These are phyloP conservation scores for Pezizomycotina sp. DNA, from an alignment of 2,329 filamentous ascomycete species.

Conservation along the genomic window DNA sequence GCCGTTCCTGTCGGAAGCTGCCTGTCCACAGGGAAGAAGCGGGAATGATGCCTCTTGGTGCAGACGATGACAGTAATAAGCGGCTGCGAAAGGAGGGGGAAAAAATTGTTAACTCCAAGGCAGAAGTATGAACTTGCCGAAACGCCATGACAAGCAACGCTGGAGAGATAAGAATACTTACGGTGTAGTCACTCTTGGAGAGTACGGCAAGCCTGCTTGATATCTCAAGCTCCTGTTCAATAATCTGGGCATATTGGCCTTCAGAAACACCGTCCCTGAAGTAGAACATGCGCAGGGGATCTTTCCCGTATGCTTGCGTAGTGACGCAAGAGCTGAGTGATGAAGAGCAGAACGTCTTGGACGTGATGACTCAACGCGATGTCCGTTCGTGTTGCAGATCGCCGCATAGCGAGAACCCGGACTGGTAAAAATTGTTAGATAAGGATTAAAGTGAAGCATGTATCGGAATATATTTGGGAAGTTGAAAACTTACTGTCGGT, in stretches of 20 bases:
- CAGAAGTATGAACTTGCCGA: conserved; percentile 15
- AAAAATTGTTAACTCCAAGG: neutral
- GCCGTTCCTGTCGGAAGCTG: conserved; percentile 52
- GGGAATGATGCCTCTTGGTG: conserved; percentile 85
- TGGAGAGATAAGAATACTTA: too few relatives aligned
- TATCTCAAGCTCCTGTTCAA: conserved; percentile 61
- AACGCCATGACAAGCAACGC: conserved; percentile 5
- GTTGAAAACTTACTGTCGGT: conserved; percentile 21
- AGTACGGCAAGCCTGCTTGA: conserved; percentile 37
- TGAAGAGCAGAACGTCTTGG: conserved; percentile 48
- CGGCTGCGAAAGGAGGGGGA: conserved; percentile 29
- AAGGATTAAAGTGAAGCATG: conserved; percentile 1
- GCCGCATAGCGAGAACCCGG: conserved; percentile 61
- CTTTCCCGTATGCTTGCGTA: conserved; percentile 42
- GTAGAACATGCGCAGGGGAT: conserved; percentile 66
- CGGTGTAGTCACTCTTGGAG: conserved; percentile 19
- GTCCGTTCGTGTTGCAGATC: conserved; percentile 66
- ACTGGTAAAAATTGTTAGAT: conserved; percentile 47
- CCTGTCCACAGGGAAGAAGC: conserved; percentile 60
- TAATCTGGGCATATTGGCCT: conserved; percentile 64
- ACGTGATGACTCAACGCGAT: conserved; percentile 57
- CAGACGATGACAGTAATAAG: conserved; percentile 76
- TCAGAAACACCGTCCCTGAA: conserved; percentile 87
- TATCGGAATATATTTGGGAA: neutral
- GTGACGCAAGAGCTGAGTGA: conserved; percentile 42